These are phyloP conservation scores for Daldinia loculata DNA, from an alignment of 495 filamentous ascomycete species.

Conservation along the genomic window DNA sequence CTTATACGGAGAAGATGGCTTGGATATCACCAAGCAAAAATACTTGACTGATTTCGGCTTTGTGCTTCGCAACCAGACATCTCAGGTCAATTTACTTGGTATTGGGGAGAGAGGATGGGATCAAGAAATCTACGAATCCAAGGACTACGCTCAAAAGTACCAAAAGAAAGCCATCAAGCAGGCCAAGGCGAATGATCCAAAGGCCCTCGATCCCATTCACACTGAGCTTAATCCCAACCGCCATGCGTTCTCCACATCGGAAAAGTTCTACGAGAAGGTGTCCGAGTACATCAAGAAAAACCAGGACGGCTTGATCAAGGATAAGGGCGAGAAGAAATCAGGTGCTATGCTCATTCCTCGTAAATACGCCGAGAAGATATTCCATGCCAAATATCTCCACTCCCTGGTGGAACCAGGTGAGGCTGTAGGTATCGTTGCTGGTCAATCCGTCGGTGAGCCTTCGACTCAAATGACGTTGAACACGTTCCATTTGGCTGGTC, in stretches of 20 bases:
- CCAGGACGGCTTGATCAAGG: conserved; percentile 75
- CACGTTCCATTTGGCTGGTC: conserved; percentile 99
- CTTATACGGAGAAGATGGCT: conserved; percentile 93
- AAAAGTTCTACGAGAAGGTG: conserved; percentile 74
- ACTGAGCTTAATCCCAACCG: conserved; percentile 76
- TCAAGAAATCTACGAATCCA: conserved; percentile 59
- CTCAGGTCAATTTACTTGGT: conserved; percentile 54
- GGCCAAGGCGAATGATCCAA: conserved; percentile 70
- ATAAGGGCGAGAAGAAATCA: conserved; percentile 69
- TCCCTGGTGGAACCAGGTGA: conserved; percentile 96
- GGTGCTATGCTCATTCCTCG: conserved; percentile 58
- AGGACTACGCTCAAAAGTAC: conserved; percentile 72
- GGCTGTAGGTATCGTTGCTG: conserved; percentile 96
- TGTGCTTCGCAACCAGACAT: conserved; percentile 76
- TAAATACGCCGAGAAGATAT: conserved; percentile 80
- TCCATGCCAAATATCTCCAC: conserved; percentile 91
- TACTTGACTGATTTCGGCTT: conserved; percentile 93
- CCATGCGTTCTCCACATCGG: conserved; percentile 85
- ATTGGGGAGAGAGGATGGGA: conserved; percentile 50
- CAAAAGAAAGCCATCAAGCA: conserved; percentile 82
- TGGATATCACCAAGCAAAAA: conserved; percentile 93
- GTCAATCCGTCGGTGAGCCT: conserved; percentile 95
- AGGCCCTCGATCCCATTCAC: conserved; percentile 79
- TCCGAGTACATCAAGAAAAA: conserved; percentile 79
- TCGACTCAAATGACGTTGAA: conserved; percentile 99